Conservation (phyloP, 2,329 filamentous ascomycete genomes). For the Trichoderma asperellum region DNA sequence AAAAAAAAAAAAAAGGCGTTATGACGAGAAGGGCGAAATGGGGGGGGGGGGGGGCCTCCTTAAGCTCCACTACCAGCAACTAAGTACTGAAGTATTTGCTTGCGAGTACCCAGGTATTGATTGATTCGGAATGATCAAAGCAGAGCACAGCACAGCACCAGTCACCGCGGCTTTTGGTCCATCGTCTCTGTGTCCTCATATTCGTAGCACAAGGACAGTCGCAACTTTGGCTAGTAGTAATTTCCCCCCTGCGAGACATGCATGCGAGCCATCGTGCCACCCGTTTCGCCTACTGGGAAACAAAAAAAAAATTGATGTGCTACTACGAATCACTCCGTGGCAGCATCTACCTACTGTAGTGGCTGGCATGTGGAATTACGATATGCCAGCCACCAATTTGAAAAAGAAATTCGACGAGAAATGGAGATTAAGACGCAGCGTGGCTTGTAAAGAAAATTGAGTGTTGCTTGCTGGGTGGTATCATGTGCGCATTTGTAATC, state of each 20-base stretch:
- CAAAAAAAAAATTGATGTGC: not conserved
- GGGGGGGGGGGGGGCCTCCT: not conserved
- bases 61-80: not conserved
- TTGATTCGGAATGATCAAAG: not conserved
- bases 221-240: not conserved
- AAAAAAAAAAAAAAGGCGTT: too few species aligned
- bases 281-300: not conserved
- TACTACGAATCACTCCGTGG: not conserved
- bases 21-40: not conserved
- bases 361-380: not conserved
- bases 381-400: not conserved
- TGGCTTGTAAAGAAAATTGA: not conserved
- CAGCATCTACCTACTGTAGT: not conserved
- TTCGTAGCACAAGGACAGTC: not conserved
- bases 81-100: not conserved
- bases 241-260: constrained; percentile 24
- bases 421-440: not conserved
- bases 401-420: not conserved
- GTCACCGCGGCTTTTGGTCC: not conserved
- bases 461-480: not conserved
- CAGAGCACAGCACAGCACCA: not conserved
- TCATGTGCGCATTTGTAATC: not conserved
- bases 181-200: not conserved
- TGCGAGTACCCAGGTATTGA: not conserved
- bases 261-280: constrained; percentile 11